Conservation (phyloP, 2,329 filamentous ascomycete species). For the Xylariaceae sp. region DNA sequence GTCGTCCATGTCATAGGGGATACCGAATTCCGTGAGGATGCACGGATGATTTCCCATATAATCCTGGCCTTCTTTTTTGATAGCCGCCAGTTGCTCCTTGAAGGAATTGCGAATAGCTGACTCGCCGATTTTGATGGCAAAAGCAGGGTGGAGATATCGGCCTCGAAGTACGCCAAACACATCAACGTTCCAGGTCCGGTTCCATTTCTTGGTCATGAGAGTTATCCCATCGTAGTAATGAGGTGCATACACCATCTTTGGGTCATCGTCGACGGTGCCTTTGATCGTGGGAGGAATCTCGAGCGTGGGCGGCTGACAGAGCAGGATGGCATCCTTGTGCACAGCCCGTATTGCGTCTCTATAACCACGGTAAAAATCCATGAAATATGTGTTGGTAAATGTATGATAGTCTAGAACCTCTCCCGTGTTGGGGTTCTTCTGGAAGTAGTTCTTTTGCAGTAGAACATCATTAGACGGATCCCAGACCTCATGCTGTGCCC, state of each 20-base stretch:
- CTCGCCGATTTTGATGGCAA: constrained; percentile 90
- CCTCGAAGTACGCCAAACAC: constrained; percentile 88
- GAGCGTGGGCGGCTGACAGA: constrained; percentile 86
- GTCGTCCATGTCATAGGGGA: constrained; percentile 98
- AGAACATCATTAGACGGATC: constrained; percentile 73
- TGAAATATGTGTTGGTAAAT: constrained; percentile 88
- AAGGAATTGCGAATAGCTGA: constrained; percentile 92
- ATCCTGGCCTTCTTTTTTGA: constrained; percentile 81
- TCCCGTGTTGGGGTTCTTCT: constrained; percentile 68
- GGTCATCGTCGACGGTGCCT: constrained; percentile 81
- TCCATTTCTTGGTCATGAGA: constrained; percentile 98
- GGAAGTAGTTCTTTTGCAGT: constrained; percentile 82
- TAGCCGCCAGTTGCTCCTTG: constrained; percentile 75
- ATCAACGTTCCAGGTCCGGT: constrained; percentile 93
- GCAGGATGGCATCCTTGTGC: constrained; percentile 76
- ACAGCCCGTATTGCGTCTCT: constrained; percentile 66
- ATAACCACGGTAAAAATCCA: constrained; percentile 77
- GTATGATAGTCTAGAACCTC: constrained; percentile 71
- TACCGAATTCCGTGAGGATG: constrained; percentile 90
- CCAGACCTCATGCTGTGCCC: constrained; percentile 97
- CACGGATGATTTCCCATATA: constrained; percentile 85
- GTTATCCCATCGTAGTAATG: constrained; percentile 98
- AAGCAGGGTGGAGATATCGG: constrained; percentile 79
- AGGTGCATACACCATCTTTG: constrained; percentile 83
- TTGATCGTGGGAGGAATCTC: constrained; percentile 88